phyloP scores from a whole-genome alignment of 495 filamentous ascomycete genomes.

The Pyrenopolyporus hunteri region DNA sequence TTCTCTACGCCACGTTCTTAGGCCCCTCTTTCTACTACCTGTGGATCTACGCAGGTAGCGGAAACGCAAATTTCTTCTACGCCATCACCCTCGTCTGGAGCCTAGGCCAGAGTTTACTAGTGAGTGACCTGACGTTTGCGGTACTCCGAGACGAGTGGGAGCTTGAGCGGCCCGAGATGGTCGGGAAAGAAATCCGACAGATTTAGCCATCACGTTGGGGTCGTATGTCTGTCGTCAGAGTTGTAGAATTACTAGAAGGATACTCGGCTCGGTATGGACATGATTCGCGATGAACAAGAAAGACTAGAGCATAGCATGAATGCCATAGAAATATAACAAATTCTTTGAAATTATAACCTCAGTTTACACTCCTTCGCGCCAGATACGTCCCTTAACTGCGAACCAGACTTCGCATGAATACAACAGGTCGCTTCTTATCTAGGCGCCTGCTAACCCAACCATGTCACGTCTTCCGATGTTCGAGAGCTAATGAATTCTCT shows the following conservation, averaged over 20 bases:
- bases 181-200: constrained; percentile 82
- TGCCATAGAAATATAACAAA: constrained; percentile 18
- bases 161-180: constrained; percentile 85
- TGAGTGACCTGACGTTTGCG: constrained; percentile 86
- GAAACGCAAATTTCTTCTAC: constrained; percentile 99
- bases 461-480: too few relatives aligned
- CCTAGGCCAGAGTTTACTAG: constrained; percentile 75
- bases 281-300: background rate
- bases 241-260: background rate
- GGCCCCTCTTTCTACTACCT: constrained; percentile 96
- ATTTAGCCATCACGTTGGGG: constrained; percentile 59
- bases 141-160: constrained; percentile 94
- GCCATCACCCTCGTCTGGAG: constrained; percentile 98
- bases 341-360: too few relatives aligned
- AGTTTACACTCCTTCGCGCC: too few relatives aligned
- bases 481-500: too few relatives aligned
- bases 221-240: background rate
- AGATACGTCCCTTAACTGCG: too few relatives aligned
- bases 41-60: constrained; percentile 97
- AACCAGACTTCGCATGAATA: too few relatives aligned
- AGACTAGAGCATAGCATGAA: constrained; percentile 8
- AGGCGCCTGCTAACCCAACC: too few relatives aligned
- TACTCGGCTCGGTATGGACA: constrained; percentile 3
- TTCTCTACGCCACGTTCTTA: constrained; percentile 86
- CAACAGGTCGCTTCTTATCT: too few relatives aligned